phyloP scores from a whole-genome alignment of 1,284 basidiomycete species.

The Chiua sp. region DNA sequence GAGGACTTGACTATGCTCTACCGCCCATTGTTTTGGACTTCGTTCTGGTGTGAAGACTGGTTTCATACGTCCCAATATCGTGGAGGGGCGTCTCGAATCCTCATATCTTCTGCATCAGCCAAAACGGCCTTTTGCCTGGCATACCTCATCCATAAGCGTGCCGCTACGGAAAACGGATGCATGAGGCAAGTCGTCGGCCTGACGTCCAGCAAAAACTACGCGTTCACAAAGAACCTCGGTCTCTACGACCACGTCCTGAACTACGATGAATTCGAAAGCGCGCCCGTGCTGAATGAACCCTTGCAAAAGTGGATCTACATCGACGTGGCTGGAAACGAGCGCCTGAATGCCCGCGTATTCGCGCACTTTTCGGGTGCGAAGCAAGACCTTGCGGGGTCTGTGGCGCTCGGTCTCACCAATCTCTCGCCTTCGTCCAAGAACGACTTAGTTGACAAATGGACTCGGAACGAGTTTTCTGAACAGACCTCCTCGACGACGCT shows the following conservation, averaged over 20 bases:
- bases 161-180: slow-evolving; percentile 25
- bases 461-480: slow-evolving; percentile 39
- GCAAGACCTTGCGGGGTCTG: slow-evolving; percentile 43
- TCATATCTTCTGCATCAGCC: slow-evolving; percentile 68
- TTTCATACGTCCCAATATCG: slow-evolving; percentile 52
- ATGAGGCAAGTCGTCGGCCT: slow-evolving; percentile 52
- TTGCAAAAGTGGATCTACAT: slow-evolving; percentile 55
- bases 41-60: slow-evolving; percentile 75
- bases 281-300: slow-evolving; percentile 29
- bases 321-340: slow-evolving; percentile 63
- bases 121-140: slow-evolving; percentile 72
- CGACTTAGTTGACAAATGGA: slow-evolving; percentile 40
- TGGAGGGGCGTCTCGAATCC: slow-evolving; percentile 47
- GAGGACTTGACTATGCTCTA: slow-evolving; percentile 72
- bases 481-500: slow-evolving; percentile 23
- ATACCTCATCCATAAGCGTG: slow-evolving; percentile 49
- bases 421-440: slow-evolving; percentile 48
- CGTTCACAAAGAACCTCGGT: slow-evolving; percentile 55
- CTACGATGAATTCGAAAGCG: slow-evolving; percentile 50
- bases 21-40: slow-evolving; percentile 70
- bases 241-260: slow-evolving; percentile 60
- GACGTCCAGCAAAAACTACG: slow-evolving; percentile 59
- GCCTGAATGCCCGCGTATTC: slow-evolving; percentile 50
- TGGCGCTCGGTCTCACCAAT: slow-evolving; percentile 61
- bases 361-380: slow-evolving; percentile 43